Evolutionary conservation across 768 basidiomycete species (phyloP).

Genomic region (Calocybe cyanea): DNA sequence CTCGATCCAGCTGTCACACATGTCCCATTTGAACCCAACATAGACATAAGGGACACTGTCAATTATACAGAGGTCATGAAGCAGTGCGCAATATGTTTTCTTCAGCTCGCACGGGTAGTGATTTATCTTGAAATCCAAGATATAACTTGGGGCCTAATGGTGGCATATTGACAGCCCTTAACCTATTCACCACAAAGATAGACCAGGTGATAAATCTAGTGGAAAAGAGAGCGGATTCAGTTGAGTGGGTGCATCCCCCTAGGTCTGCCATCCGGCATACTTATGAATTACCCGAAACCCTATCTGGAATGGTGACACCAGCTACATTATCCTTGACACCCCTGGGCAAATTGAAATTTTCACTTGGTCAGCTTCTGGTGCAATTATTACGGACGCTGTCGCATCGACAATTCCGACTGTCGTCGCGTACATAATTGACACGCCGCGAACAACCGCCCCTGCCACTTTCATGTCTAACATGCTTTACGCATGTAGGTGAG

Average conservation of each 20-base stretch:
- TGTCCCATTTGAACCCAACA: constrained; percentile 92
- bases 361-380: constrained; percentile 98
- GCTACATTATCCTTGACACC: constrained; percentile 93
- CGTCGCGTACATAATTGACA: constrained; percentile 96
- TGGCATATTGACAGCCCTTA: constrained; percentile 94
- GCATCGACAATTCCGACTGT: constrained; percentile 92
- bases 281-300: too few species aligned
- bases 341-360: constrained; percentile 99
- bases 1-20: constrained; percentile 94
- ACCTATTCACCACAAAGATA: constrained; percentile 98
- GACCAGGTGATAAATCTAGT: constrained; percentile 92
- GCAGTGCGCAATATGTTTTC: constrained; percentile 66
- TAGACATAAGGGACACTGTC: constrained; percentile 96
- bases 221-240: constrained; percentile 83
- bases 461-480: constrained; percentile 99
- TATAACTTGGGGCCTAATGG: constrained; percentile 99
- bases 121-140: constrained; percentile 38
- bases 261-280: too few species aligned
- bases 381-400: constrained; percentile 96
- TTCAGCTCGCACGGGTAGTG: constrained; percentile 13
- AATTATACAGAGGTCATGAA: constrained; percentile 99
- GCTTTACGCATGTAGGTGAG: constrained; percentile 94
- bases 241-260: constrained; percentile 71
- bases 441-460: constrained; percentile 88
- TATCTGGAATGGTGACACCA: constrained; percentile 24